Evolutionary conservation across 140 eudicot species (phyloP).

Genomic region (Artemisia princeps): DNA sequence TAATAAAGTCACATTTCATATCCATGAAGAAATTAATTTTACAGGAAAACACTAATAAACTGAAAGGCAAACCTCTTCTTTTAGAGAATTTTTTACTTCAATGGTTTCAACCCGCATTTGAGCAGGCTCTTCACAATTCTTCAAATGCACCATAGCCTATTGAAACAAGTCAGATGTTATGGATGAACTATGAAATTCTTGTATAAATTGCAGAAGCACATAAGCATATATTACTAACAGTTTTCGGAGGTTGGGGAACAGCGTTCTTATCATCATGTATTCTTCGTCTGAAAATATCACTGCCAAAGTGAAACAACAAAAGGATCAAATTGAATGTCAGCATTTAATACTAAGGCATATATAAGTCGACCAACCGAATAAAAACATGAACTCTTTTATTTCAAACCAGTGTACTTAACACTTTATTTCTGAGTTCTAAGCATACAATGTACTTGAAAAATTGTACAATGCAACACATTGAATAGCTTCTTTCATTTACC

Average conservation of each 20-base stretch:
- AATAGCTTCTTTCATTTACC: background rate
- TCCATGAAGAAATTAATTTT: no score
- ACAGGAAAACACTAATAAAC: background rate
- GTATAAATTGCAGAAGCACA: background rate
- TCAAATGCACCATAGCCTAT: conserved; percentile 33
- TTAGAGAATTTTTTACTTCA: conserved; percentile 37
- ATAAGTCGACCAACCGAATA: no score
- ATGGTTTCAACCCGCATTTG: conserved; percentile 31
- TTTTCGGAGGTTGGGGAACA: conserved; percentile 27
- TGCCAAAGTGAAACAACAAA: conserved; percentile 27
- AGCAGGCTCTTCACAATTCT: conserved; percentile 29
- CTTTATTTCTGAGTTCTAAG: background rate
- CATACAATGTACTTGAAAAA: background rate
- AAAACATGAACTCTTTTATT: background rate
- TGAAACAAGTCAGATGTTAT: conserved; percentile 8
- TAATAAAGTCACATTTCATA: background rate
- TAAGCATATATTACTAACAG: conserved; percentile 23
- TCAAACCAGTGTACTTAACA: background rate
- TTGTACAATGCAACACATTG: background rate
- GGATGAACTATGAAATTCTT: background rate
- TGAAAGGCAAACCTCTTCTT: conserved; percentile 49
- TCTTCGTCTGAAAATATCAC: conserved; percentile 31
- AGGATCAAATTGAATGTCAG: conserved; percentile 9
- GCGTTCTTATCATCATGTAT: conserved; percentile 35
- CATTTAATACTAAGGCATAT: conserved; percentile 3